These are phyloP conservation scores for Hyphopichia burtonii DNA, from an alignment of 1,139 yeast genomes.

Conservation along the genomic window DNA sequence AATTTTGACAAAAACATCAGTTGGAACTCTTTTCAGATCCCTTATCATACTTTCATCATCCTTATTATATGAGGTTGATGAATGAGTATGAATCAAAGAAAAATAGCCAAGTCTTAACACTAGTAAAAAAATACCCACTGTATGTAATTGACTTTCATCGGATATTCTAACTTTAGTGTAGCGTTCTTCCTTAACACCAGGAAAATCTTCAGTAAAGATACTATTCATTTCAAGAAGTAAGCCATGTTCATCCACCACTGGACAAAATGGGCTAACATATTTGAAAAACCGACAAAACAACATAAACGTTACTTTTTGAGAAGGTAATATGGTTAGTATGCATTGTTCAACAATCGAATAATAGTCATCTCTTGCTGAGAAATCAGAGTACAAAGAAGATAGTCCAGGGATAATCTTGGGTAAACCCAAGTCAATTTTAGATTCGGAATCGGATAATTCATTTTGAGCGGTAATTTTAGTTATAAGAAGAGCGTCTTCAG, in stretches of 20 bases:
- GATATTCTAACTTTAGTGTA: slow-evolving; percentile 24
- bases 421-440: slow-evolving; percentile 13
- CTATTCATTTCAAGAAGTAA: slow-evolving; percentile 25
- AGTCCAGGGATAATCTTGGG: slow-evolving; percentile 20
- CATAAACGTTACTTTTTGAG: slow-evolving; percentile 23
- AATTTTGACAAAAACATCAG: slow-evolving; percentile 24
- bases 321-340: slow-evolving; percentile 32
- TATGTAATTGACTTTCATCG: slow-evolving; percentile 31
- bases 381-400: slow-evolving; percentile 16
- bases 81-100: slow-evolving; percentile 40
- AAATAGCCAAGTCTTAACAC: slow-evolving; percentile 38
- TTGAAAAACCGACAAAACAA: slow-evolving; percentile 39
- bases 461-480: slow-evolving; percentile 9
- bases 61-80: slow-evolving; percentile 23
- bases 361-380: slow-evolving; percentile 21
- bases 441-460: slow-evolving; percentile 12
- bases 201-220: slow-evolving; percentile 27
- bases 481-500: slow-evolving; percentile 11
- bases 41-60: slow-evolving; percentile 29
- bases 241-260: slow-evolving; percentile 33
- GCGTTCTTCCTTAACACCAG: slow-evolving; percentile 18
- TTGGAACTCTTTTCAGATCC: slow-evolving; percentile 24
- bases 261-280: slow-evolving; percentile 41
- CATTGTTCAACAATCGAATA: slow-evolving; percentile 30
- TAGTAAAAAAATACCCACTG: slow-evolving; percentile 32